Evolutionary conservation across 345 rosid species (phyloP).

Genomic region (Erysimum cheiranthoides): DNA sequence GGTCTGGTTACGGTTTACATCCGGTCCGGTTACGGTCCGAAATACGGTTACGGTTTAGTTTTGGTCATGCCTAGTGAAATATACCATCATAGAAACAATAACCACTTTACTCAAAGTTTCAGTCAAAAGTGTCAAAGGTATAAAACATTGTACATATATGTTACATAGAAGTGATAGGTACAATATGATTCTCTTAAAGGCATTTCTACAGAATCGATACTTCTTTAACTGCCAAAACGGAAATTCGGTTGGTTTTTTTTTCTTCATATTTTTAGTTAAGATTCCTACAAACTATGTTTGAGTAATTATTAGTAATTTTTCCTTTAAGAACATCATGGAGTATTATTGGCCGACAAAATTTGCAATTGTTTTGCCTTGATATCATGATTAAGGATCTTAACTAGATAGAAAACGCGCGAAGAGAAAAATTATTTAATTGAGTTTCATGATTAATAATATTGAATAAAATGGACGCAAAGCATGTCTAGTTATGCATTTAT

Average conservation of each 20-base stretch:
- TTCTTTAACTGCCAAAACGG: constrained; percentile 43
- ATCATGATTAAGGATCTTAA: constrained; percentile 25
- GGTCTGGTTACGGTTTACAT: too few relatives aligned
- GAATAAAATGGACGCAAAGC: constrained; percentile 37
- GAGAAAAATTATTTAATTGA: neutral
- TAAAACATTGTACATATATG: constrained; percentile 8
- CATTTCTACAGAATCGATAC: constrained; percentile 19
- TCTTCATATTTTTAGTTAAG: constrained; percentile 13
- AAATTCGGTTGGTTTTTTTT: constrained; percentile 4
- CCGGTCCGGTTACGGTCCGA: too few relatives aligned
- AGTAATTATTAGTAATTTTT: neutral
- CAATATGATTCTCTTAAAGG: constrained; percentile 30
- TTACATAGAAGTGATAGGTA: constrained; percentile 6
- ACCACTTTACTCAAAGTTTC: constrained; percentile 36
- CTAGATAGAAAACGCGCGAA: constrained; percentile 20
- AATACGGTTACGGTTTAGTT: too few relatives aligned
- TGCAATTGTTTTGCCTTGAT: constrained; percentile 32
- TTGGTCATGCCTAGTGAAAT: too few relatives aligned
- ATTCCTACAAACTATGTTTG: constrained; percentile 34
- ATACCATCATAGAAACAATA: neutral
- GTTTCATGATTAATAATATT: constrained; percentile 15
- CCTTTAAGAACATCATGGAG: constrained; percentile 20
- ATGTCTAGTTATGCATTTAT: constrained; percentile 21
- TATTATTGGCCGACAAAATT: constrained; percentile 44
- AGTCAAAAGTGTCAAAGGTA: constrained; percentile 26